Base-by-base conservation (phyloP, 73 alveolate species). In the Paramecium sonneborni region DNA sequence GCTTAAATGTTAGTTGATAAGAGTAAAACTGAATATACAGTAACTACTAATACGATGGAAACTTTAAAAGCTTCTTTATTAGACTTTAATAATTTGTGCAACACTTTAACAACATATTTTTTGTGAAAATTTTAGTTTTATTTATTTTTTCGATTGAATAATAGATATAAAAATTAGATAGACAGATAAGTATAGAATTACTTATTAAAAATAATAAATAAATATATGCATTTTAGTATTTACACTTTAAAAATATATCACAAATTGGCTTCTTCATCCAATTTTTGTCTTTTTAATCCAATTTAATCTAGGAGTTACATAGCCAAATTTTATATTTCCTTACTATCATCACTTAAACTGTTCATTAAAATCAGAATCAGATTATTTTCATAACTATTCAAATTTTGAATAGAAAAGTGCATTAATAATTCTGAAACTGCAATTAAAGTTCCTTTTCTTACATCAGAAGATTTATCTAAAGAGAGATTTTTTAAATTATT, bases 301-400 rank as follows among this genome's bases (percentile, higher is more conserved):
- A 88, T 93, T 85, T 95, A 92, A 85, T 95, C 97, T 57, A 95
- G 76, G 62, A 92, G 88, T 74, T 87, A 39, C 85, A 89, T 88
- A 1, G 97, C 89, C 32, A 87, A 89, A 58, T 82, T 86, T 88
- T 85, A 82, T 74, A 92, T 95, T 32, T 92, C 96, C 88, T 87
- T 94, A 44, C 88, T 93, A 92, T 95, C 97, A 95, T 95, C 97
- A 95, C 96, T 95, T 28, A 95, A 92, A 28, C 97, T 95, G 18
- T 94, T 92, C 91, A 95, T 87, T 57, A 95, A 86, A 5, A 95
- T 85, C 14, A 92, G 92, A 70, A 95, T 76, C 34, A 95, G 79
- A 48, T 76, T 85, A 32, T 94, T 93, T 79, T 95, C 97, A 95
- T 68, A 92, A 89, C 57, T 85, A 85, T 92, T 95, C 85, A 95